Conservation (phyloP, 805 yeast species). For the Torulaspora maleeae region DNA sequence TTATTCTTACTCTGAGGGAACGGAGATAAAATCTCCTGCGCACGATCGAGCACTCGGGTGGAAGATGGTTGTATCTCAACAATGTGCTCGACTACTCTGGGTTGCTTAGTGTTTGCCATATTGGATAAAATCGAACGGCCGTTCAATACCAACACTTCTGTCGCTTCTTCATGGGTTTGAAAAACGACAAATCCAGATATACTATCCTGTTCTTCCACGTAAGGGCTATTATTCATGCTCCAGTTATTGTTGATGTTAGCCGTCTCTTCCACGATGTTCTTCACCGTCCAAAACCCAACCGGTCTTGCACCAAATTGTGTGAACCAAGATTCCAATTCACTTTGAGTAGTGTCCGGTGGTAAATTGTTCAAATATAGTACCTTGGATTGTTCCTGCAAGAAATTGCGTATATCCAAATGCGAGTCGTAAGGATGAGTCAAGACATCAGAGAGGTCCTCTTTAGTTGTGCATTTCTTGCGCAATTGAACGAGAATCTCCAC, state of each 20-base stretch:
- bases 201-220: slow-evolving; percentile 45
- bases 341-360: slow-evolving; percentile 82
- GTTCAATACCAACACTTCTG: slow-evolving; percentile 69
- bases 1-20: slow-evolving; percentile 82
- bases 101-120: slow-evolving; percentile 35
- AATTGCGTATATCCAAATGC: slow-evolving; percentile 63
- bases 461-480: slow-evolving; percentile 37
- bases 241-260: slow-evolving; percentile 23
- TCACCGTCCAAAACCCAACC: slow-evolving; percentile 82
- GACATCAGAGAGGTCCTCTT: slow-evolving; percentile 49
- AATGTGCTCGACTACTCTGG: slow-evolving; percentile 49
- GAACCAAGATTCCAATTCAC: slow-evolving; percentile 88
- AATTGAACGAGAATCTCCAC: slow-evolving; percentile 30
- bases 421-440: slow-evolving; percentile 73
- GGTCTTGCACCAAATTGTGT: slow-evolving; percentile 83
- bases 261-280: slow-evolving; percentile 42
- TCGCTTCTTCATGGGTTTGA: slow-evolving; percentile 79
- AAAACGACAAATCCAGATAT: slow-evolving; percentile 81
- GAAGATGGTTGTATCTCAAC: slow-evolving; percentile 88
- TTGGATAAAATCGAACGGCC: slow-evolving; percentile 50
- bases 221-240: slow-evolving; percentile 30
- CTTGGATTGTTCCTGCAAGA: slow-evolving; percentile 65
- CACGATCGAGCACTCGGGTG: slow-evolving; percentile 68
- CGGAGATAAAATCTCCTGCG: slow-evolving; percentile 74
- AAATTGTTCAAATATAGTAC: slow-evolving; percentile 77